Evolutionary conservation across 1,284 basidiomycete species (phyloP).

Genomic region (Ceratobasidium sp.): DNA sequence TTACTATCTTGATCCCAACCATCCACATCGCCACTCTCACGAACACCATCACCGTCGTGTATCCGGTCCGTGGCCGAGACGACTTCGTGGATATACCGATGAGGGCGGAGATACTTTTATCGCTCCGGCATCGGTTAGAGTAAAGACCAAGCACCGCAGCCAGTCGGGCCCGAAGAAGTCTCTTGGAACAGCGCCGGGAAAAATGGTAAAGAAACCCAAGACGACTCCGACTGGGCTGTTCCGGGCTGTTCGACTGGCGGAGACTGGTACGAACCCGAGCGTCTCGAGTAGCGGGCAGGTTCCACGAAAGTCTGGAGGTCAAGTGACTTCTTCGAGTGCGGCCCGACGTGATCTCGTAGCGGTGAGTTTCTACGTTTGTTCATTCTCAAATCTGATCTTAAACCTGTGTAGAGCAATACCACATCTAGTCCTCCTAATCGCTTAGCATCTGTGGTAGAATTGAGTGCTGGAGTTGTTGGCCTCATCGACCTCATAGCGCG

Average conservation of each 20-base stretch:
- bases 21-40: slow-evolving; percentile 6
- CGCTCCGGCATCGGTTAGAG: slow-evolving; percentile 17
- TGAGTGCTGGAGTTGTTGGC: neutral
- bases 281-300: neutral
- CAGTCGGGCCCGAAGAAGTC: neutral
- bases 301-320: neutral
- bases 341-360: neutral
- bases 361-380: neutral
- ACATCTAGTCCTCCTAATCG: neutral
- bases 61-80: neutral
- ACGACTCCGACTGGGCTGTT: neutral
- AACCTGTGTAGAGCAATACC: neutral
- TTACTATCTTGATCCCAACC: neutral
- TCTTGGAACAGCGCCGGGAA: neutral
- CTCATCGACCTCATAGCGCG: slow-evolving; percentile 18
- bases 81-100: neutral
- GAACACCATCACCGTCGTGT: neutral
- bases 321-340: neutral
- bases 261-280: no score
- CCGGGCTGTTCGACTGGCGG: neutral
- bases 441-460: no score
- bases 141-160: neutral
- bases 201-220: neutral
- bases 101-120: slow-evolving; percentile 2
- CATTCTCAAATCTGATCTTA: neutral